phyloP scores from a whole-genome alignment of 495 filamentous ascomycete species.

The Penicillium dipodomyicola region DNA sequence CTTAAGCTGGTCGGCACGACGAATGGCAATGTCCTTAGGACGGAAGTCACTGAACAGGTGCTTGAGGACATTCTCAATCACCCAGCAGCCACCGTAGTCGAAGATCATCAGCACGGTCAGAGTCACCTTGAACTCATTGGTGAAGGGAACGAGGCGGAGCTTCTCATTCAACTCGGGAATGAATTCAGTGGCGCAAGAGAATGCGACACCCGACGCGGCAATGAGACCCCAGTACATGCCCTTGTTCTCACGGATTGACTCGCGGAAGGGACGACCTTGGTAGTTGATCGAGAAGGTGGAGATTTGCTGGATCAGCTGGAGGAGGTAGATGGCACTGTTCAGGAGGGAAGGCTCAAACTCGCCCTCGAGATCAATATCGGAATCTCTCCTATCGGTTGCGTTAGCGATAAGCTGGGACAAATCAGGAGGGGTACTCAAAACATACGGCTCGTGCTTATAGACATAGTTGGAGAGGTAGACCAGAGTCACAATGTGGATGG shows the following conservation, averaged over 20 bases:
- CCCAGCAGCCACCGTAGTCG: conserved; percentile 85
- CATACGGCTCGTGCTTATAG: conserved; percentile 76
- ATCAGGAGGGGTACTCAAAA: conserved; percentile 16
- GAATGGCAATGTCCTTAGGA: conserved; percentile 88
- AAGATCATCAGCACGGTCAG: conserved; percentile 83
- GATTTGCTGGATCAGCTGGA: conserved; percentile 98
- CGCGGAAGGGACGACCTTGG: conserved; percentile 95
- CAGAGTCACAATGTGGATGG: conserved; percentile 88
- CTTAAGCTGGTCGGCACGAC: conserved; percentile 83
- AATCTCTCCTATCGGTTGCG: conserved; percentile 54
- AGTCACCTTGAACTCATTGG: conserved; percentile 79
- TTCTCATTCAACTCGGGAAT: conserved; percentile 93
- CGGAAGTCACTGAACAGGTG: conserved; percentile 82
- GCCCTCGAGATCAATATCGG: conserved; percentile 84
- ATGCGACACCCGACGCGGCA: conserved; percentile 82
- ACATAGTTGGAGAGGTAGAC: conserved; percentile 94
- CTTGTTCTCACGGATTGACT: conserved; percentile 89
- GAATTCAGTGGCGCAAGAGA: conserved; percentile 95
- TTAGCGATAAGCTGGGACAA: conserved; percentile 23
- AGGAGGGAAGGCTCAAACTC: conserved; percentile 93
- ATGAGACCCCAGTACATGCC: conserved; percentile 98
- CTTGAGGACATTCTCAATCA: conserved; percentile 88
- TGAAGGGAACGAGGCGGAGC: conserved; percentile 92
- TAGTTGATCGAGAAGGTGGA: conserved; percentile 99
- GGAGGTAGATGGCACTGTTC: conserved; percentile 95